These are phyloP conservation scores for Musa acuminata DNA, from an alignment of 176 grass and related monocot species.

Conservation along the genomic window DNA sequence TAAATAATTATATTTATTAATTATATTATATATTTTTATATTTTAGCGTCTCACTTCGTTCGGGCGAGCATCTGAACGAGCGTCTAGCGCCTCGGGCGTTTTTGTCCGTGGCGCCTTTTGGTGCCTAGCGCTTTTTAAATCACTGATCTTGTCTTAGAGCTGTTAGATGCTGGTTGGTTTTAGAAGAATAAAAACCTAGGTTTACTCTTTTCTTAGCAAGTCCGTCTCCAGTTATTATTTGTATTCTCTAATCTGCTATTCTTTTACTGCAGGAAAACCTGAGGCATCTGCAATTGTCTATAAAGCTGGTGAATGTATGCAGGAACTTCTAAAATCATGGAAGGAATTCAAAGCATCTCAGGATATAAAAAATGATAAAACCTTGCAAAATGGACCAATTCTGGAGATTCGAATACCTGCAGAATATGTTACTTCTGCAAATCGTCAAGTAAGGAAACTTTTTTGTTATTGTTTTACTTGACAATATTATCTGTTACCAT, in stretches of 20 bases:
- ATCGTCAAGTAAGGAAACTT: conserved; percentile 54
- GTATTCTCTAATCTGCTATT: conserved; percentile 7
- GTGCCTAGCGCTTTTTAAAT: too few species aligned
- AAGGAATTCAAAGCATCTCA: conserved; percentile 58
- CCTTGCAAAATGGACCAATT: conserved; percentile 40
- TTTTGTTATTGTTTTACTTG: neutral
- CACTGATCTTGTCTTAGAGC: too few species aligned
- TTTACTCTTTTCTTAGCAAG: neutral
- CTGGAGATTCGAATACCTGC: conserved; percentile 79
- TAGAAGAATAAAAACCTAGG: neutral
- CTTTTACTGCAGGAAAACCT: conserved; percentile 44
- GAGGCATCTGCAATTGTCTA: conserved; percentile 74
- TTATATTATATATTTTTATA: too few species aligned
- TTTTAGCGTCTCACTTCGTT: too few species aligned
- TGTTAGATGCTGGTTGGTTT: too few species aligned
- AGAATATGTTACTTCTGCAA: conserved; percentile 79
- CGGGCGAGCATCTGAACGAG: too few species aligned
- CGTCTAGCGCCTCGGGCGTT: too few species aligned
- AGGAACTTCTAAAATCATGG: conserved; percentile 90
- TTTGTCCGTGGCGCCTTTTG: too few species aligned
- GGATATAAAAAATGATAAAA: conserved; percentile 51
- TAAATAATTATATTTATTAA: too few species aligned
- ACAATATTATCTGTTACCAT: conserved; percentile 12
- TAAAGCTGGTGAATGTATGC: conserved; percentile 92
- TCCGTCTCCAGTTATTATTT: conserved; percentile 10